Conservation (phyloP, 176 grass and related monocot species). For the Oryza longistaminata region DNA sequence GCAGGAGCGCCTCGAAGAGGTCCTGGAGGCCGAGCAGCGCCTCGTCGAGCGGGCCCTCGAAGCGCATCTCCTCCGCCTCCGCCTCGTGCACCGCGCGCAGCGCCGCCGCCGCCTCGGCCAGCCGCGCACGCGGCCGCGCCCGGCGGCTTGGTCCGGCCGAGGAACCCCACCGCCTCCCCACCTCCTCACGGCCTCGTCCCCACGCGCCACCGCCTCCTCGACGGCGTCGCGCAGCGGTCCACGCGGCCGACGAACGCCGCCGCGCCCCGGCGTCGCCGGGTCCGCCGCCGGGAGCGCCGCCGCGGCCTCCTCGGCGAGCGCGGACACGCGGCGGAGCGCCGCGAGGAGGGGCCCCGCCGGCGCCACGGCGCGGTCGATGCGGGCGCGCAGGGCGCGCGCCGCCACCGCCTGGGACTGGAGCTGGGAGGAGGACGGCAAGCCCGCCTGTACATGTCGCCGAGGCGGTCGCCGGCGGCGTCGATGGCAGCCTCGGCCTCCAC, state of each 20-base stretch:
- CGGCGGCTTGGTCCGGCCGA: conserved; percentile 57
- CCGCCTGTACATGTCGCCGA: conserved; percentile 11
- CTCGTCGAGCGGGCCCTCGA: conserved; percentile 64
- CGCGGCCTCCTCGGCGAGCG: conserved; percentile 16
- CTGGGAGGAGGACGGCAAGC: conserved; percentile 35
- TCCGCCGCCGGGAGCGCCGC: conserved; percentile 18
- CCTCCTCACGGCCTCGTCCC: conserved; percentile 50
- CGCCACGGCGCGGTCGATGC: conserved; percentile 58
- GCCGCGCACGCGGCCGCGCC: conserved; percentile 46
- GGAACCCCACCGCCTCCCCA: conserved; percentile 66
- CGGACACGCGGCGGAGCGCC: conserved; percentile 38
- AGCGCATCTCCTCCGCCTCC: conserved; percentile 64
- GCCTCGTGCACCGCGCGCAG: conserved; percentile 54
- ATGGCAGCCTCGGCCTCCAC: conserved; percentile 34
- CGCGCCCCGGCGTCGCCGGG: conserved; percentile 22
- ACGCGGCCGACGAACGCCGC: conserved; percentile 43
- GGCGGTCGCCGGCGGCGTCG: conserved; percentile 23
- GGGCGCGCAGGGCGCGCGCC: conserved; percentile 34
- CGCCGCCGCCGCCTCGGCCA: conserved; percentile 48
- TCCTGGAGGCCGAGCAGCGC: conserved; percentile 62
- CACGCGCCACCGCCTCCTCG: conserved; percentile 37
- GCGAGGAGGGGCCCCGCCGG: conserved; percentile 40
- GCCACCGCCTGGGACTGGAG: conserved; percentile 56
- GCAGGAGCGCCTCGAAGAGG: conserved; percentile 54
- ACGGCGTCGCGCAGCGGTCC: conserved; percentile 53